A percentile compares a stretch with the other conserved stretches of the same genome.
phyloP scores from a whole-genome alignment of 352 stramenopile species.

The Phytophthora sp. region DNA sequence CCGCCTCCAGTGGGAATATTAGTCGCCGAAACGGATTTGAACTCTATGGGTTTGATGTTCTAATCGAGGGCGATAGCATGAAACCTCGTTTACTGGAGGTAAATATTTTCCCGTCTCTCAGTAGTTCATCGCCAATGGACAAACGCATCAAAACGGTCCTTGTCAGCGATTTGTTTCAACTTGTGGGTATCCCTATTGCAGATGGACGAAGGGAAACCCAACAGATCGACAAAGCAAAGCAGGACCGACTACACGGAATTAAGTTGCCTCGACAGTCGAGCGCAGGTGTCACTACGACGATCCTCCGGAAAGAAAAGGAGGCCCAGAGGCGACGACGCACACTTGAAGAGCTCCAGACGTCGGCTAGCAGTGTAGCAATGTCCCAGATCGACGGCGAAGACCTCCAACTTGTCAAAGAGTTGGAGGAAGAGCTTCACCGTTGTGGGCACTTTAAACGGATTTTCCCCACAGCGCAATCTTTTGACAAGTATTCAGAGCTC shows the following conservation, averaged over 20 bases:
- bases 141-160: conserved; percentile 91
- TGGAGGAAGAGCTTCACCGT: conserved; percentile 71
- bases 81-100: conserved; percentile 91
- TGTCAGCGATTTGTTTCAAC: conserved; percentile 87
- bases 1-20: conserved; percentile 19
- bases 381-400: conserved; percentile 66
- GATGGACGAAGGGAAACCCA: conserved; percentile 39
- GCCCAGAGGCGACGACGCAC: conserved; percentile 27
- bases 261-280: conserved; percentile 13
- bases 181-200: conserved; percentile 67
- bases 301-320: conserved; percentile 23
- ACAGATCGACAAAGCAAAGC: conserved; percentile 50
- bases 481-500: conserved; percentile 53
- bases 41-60: conserved; percentile 90
- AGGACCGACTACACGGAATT: conserved; percentile 54
- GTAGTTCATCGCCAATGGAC: conserved; percentile 84
- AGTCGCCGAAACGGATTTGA: conserved; percentile 72
- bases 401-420: conserved; percentile 53
- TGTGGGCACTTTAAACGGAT: conserved; percentile 76
- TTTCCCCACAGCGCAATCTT: conserved; percentile 66
- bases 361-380: conserved; percentile 4
- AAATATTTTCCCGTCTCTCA: conserved; percentile 91
- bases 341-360: conserved; percentile 42
- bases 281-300: neutral
- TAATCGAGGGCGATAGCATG: conserved; percentile 78